Base-by-base conservation (phyloP, 108 stramenopile species). In the Ochromonas danica region DNA sequence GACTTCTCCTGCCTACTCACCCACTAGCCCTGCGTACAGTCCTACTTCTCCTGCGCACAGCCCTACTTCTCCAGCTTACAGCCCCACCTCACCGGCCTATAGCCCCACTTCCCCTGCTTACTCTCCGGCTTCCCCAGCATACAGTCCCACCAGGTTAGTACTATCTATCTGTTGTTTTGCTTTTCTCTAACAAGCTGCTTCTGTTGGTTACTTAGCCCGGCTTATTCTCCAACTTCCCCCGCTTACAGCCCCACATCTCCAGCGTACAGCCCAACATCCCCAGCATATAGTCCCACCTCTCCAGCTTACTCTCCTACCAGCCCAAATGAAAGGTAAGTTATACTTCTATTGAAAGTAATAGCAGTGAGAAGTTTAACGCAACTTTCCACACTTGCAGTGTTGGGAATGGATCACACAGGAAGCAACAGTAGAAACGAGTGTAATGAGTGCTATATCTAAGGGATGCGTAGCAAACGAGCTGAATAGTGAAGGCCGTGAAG, bases 261-360 rank as follows among this genome's bases (percentile, higher is more conserved):
- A 14, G 92, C 92, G 0, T 92, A 70, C 67, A 31, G 22, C 10
- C 67, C 67, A 10, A 70, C 67, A 17, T 70, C 67, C 14, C 72
- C 72, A 3, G 72, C 72, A 42, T 75, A 91, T 87, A 85, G 82
- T 62, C 91, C 91, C 0, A 94, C 93, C 28, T 86, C 84, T 61
- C 96, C 96, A 1, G 91, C 90, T n/a, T 95, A 94, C 83, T 85
- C 85, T 1, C 91, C 91, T 0, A 90, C 90, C 0, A 88, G 14
- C 25, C 63, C 63, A 36, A 25, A 3, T 36, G 3, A 67, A 3
- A 67, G 63, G n/a, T n/a, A n/a, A n/a, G n/a, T n/a, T n/a, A n/a
- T n/a, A n/a, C n/a, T n/a, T n/a, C n/a, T n/a, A n/a, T n/a, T n/a
- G n/a, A n/a, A n/a, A n/a, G n/a, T n/a, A n/a, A n/a, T n/a, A n/a